phyloP scores from a whole-genome alignment of 2,329 filamentous ascomycete species.

The Colletotrichum falcatum region DNA sequence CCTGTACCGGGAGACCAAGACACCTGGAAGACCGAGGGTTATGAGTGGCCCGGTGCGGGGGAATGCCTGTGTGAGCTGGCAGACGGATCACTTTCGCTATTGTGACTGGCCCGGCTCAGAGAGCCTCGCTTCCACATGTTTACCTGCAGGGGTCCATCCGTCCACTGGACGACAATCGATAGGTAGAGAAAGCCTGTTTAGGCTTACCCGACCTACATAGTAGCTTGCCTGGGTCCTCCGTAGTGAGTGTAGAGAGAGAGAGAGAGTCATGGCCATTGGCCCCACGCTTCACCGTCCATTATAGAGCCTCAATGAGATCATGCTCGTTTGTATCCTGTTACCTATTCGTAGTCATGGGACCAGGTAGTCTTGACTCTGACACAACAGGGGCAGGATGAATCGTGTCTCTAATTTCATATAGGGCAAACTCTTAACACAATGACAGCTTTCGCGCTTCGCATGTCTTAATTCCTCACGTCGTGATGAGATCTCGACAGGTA shows the following conservation, averaged over 20 bases:
- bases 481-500: constrained; percentile 9
- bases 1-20: constrained; percentile 11
- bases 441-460: neutral
- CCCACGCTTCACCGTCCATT: neutral
- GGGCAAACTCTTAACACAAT: neutral
- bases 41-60: constrained; percentile 34
- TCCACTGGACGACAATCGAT: constrained; percentile 41
- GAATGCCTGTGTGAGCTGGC: constrained; percentile 41
- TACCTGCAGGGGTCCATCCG: constrained; percentile 38
- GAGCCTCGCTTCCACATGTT: constrained; percentile 35
- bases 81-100: constrained; percentile 15
- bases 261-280: constrained; percentile 1
- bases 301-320: constrained; percentile 20
- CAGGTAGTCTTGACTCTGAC: neutral
- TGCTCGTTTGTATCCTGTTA: constrained; percentile 18
- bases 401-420: neutral
- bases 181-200: constrained; percentile 22
- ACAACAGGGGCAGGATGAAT: neutral
- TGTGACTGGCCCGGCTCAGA: constrained; percentile 36
- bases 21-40: constrained; percentile 11
- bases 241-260: too few species aligned
- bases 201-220: neutral
- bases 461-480: neutral
- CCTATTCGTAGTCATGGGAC: too few species aligned
- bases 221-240: too few species aligned